phyloP scores from a whole-genome alignment of 2,329 filamentous ascomycete genomes.

The Juglanconis juglandina region DNA sequence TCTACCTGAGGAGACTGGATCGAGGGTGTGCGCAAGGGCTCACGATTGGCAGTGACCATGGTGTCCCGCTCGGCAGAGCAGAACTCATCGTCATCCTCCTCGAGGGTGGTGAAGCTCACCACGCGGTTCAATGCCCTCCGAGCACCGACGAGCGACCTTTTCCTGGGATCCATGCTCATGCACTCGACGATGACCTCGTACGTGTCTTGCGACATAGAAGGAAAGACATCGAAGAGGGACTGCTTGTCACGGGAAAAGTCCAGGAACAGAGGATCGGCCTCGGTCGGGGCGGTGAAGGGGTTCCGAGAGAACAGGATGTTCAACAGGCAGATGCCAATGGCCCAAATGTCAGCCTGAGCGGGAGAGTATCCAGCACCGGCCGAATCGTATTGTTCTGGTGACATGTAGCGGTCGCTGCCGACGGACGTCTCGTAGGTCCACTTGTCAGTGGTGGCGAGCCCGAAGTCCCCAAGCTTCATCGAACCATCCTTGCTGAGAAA shows the following conservation, averaged over 20 bases:
- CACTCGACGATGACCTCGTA: conserved; percentile 90
- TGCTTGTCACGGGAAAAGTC: conserved; percentile 94
- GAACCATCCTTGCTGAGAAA: conserved; percentile 82
- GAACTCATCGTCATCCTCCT: conserved; percentile 90
- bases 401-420: conserved; percentile 98
- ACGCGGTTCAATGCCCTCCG: conserved; percentile 75
- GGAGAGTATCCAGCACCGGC: conserved; percentile 85
- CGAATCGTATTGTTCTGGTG: conserved; percentile 94
- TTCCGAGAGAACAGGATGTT: conserved; percentile 97
- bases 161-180: conserved; percentile 85
- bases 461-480: conserved; percentile 97
- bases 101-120: conserved; percentile 88
- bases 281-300: conserved; percentile 85
- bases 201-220: conserved; percentile 97
- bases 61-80: conserved; percentile 76
- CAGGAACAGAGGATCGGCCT: conserved; percentile 86
- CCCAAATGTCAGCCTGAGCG: conserved; percentile 92
- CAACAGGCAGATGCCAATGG: conserved; percentile 91
- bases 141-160: conserved; percentile 75
- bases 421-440: conserved; percentile 94
- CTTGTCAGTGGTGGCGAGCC: conserved; percentile 80
- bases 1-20: conserved; percentile 83
- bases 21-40: conserved; percentile 92
- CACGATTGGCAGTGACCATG: conserved; percentile 82
- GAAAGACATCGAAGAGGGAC: conserved; percentile 95